These are phyloP conservation scores for Lachnellula suecica DNA, from an alignment of 2,329 filamentous ascomycete genomes.

Conservation along the genomic window DNA sequence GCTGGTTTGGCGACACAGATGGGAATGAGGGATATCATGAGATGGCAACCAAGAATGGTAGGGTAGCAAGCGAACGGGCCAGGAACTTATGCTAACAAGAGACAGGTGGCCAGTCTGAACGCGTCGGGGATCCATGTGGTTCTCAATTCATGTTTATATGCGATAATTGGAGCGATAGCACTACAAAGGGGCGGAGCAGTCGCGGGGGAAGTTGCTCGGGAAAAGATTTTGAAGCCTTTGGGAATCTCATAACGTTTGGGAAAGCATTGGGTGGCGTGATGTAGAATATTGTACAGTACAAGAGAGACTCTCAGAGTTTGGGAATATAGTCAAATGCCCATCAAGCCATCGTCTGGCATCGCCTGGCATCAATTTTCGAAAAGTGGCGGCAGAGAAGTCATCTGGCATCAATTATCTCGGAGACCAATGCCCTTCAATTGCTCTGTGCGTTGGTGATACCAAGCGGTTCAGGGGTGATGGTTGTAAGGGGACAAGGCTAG, in stretches of 20 bases:
- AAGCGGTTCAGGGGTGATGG: no score
- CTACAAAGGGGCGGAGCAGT: slow-evolving; percentile 81
- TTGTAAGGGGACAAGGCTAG: no score
- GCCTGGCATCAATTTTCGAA: no score
- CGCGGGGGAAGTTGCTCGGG: slow-evolving; percentile 71
- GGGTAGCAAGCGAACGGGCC: slow-evolving; percentile 30
- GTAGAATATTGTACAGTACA: slow-evolving; percentile 31
- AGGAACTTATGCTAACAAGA: slow-evolving; percentile 19
- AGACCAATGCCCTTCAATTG: no score
- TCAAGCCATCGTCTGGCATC: no score
- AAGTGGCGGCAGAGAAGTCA: no score
- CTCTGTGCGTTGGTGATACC: no score
- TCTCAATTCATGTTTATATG: slow-evolving; percentile 75
- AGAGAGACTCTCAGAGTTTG: background rate
- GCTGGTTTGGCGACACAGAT: slow-evolving; percentile 66
- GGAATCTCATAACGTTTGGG: slow-evolving; percentile 30
- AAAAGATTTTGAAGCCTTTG: slow-evolving; percentile 48
- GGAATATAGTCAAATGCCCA: background rate
- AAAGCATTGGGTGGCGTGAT: slow-evolving; percentile 15
- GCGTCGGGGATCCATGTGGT: slow-evolving; percentile 74
- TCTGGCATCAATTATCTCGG: no score
- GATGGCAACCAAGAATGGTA: slow-evolving; percentile 88
- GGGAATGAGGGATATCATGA: slow-evolving; percentile 71
- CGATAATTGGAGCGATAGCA: slow-evolving; percentile 85
- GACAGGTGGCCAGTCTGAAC: slow-evolving; percentile 63